Percentiles rank a stretch among this genome's conserved stretches.
Conservation (phyloP, 495 filamentous ascomycete genomes). For the Parathielavia hyrcaniae region DNA sequence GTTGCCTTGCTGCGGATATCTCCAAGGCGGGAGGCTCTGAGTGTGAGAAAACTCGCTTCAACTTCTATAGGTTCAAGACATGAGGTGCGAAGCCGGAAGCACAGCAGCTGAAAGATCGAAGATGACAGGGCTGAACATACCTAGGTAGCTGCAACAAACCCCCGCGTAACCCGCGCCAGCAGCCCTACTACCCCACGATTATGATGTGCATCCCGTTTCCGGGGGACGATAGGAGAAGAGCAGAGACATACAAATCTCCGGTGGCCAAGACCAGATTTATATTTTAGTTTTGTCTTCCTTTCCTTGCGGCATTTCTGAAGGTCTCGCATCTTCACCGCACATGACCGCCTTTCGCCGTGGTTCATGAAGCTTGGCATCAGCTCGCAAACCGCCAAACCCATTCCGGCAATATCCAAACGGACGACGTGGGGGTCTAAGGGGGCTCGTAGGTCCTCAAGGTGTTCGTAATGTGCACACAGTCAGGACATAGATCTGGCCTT, state of each 20-base stretch:
- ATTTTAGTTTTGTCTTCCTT: background rate
- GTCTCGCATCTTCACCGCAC: background rate
- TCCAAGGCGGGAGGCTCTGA: background rate
- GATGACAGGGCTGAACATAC: no score
- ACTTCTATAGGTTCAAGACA: background rate
- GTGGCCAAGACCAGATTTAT: background rate
- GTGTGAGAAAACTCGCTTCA: background rate
- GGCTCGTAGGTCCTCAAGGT: no score
- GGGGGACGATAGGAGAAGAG: background rate
- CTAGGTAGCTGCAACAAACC: no score
- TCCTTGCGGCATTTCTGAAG: background rate
- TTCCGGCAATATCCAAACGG: background rate
- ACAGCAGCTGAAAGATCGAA: no score
- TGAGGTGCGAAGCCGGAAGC: background rate
- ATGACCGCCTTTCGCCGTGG: background rate
- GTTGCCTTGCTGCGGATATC: background rate
- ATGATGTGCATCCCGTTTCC: slow-evolving; percentile 2
- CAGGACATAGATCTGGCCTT: background rate
- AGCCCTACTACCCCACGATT: slow-evolving; percentile 8
- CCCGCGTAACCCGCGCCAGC: slow-evolving; percentile 3
- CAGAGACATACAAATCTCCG: background rate
- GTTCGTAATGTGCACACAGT: no score
- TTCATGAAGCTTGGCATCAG: background rate
- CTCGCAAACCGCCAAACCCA: background rate
- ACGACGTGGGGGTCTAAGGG: background rate